phyloP scores from a whole-genome alignment of 306 rosid species.

The Dalbergia cultrata region DNA sequence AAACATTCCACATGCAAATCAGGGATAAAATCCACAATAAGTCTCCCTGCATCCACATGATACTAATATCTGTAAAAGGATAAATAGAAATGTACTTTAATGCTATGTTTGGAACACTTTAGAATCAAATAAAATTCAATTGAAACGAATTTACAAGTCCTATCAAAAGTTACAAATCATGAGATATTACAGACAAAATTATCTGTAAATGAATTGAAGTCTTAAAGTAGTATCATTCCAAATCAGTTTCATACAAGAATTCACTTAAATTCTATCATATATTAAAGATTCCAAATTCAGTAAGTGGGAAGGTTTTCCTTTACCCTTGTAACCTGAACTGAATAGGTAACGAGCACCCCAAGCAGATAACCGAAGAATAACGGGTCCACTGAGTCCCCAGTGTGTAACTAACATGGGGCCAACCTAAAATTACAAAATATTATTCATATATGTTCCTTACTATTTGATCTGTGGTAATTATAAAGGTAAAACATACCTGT shows the following conservation, averaged over 20 bases:
- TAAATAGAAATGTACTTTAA: neutral
- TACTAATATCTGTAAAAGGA: conserved; percentile 44
- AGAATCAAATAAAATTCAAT: conserved; percentile 15
- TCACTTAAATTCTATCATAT: conserved; percentile 23
- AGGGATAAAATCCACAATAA: conserved; percentile 81
- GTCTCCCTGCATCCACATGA: conserved; percentile 69
- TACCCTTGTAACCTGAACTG: conserved; percentile 75
- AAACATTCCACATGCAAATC: conserved; percentile 75
- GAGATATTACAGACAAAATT: conserved; percentile 33
- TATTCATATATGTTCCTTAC: conserved; percentile 28
- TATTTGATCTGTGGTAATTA: conserved; percentile 32
- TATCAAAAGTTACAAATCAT: conserved; percentile 25
- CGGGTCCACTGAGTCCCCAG: conserved; percentile 98
- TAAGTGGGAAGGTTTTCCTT: conserved; percentile 23
- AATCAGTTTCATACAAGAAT: conserved; percentile 29
- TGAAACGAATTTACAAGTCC: conserved; percentile 20
- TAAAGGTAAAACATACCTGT: conserved; percentile 63
- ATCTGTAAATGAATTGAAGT: conserved; percentile 23
- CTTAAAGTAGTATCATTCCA: conserved; percentile 15
- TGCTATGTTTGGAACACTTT: neutral
- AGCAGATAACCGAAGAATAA: conserved; percentile 88
- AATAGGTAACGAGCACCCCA: conserved; percentile 94
- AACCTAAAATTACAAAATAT: conserved; percentile 60
- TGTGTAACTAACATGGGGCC: conserved; percentile 95
- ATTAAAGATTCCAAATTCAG: conserved; percentile 6